Base-by-base conservation (phyloP, 306 rosid genomes). In the Astragalus glycyphyllos region DNA sequence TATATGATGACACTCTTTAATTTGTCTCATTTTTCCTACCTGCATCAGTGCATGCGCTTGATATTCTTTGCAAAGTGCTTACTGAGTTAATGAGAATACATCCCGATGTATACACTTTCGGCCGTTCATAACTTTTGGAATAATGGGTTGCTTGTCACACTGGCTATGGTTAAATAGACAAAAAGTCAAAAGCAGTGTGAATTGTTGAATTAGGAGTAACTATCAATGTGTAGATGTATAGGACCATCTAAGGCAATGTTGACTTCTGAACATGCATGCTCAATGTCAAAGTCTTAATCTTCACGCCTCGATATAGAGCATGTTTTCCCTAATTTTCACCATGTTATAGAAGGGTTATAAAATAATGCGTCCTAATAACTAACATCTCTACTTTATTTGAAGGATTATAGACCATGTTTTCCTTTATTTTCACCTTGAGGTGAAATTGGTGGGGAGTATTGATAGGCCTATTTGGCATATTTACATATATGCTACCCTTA, bases 121-220 rank as follows among this genome's bases (percentile, higher is more conserved):
- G 68, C 68, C 11, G 50, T 31, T 41, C 17, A 41, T 31, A 16
- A 17, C 62, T 23, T 60, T 16, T 0, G 35, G 40, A 49, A 42
- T 14, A 35, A 16, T 65, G 12, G 12, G 2, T 38, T 69, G 37
- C 57, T 62, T 70, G 61, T 62, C 4, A 62, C 13, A 11, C 7
- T 46, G 1, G n/a, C 60, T 44, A 50, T 51, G 65, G 50, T 9
- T 61, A n/a, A 35, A 60, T 0, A 29, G 65, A 69, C 79, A 58
- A 5, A 58, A 32, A 48, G 81, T 80, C 81, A 75, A 75, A 80
- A 76, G 84, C 16, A 49, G 81, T 65, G 81, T 76, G 26, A 11
- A 58, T 81, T 76, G 81, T 71, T 71, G 84, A 81, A 53, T 14
- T 47, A 12, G 16, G 7, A 12, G 16, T 11, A 4, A 4, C 31